Percentiles rank a stretch among this genome's conserved stretches.
Evolutionary conservation across 2,329 filamentous ascomycete genomes (phyloP).

Genomic region (Macrophomina pseudophaseolina): DNA sequence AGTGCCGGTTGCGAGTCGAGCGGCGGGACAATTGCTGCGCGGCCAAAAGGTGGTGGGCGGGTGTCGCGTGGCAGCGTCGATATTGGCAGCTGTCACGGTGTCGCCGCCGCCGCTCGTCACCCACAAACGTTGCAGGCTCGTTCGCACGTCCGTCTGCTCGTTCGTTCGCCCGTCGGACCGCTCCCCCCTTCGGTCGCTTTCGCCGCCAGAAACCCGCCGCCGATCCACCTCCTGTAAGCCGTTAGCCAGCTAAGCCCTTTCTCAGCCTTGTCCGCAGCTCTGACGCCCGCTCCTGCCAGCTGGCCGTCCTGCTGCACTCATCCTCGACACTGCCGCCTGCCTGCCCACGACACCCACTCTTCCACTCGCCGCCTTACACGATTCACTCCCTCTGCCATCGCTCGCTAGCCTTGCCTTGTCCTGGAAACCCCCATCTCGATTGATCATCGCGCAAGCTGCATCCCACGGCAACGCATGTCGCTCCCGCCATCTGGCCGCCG

Average conservation of each 20-base stretch:
- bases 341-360: background rate
- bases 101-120: background rate
- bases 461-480: background rate
- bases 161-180: background rate
- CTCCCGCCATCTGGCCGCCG: background rate
- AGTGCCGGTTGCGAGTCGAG: background rate
- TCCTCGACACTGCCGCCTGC: background rate
- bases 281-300: background rate
- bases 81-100: background rate
- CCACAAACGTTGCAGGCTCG: background rate
- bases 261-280: background rate
- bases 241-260: constrained; percentile 11
- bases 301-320: background rate
- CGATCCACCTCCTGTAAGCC: constrained; percentile 26
- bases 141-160: background rate
- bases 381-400: background rate
- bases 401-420: no score
- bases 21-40: no score
- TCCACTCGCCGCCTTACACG: background rate
- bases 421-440: constrained; percentile 7
- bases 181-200: constrained; percentile 9
- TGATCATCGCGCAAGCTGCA: background rate
- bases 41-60: no score
- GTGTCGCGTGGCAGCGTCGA: constrained; percentile 1
- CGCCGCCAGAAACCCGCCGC: constrained; percentile 14